Percentiles rank a stretch among this genome's conserved stretches.
Evolutionary conservation across 441 rosid genomes (phyloP).

Genomic region (Populus hybrid): DNA sequence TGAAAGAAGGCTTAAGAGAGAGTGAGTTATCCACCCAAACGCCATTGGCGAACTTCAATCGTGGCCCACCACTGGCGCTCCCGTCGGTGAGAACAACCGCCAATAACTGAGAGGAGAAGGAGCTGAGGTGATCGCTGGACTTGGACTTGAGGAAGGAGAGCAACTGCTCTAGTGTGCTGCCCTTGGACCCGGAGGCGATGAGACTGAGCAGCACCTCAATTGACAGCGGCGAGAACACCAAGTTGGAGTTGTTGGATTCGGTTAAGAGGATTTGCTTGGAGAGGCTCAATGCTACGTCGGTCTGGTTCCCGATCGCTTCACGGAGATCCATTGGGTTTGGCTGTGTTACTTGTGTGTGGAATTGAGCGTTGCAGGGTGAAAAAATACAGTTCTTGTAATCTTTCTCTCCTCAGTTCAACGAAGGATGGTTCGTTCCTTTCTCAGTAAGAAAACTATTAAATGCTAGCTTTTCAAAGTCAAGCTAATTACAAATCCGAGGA

Average conservation of each 20-base stretch:
- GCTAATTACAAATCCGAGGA: not conserved
- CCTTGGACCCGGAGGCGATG: constrained; percentile 68
- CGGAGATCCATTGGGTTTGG: constrained; percentile 49
- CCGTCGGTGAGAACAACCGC: constrained; percentile 69
- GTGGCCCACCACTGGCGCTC: constrained; percentile 57
- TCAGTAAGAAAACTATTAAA: not conserved
- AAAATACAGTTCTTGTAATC: not conserved
- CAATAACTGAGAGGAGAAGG: constrained; percentile 60
- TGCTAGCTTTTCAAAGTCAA: not conserved
- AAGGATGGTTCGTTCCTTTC: not conserved
- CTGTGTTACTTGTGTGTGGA: not conserved
- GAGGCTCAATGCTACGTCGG: constrained; percentile 45
- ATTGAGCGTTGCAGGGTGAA: not conserved
- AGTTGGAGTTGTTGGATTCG: constrained; percentile 44
- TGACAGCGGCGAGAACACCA: constrained; percentile 78
- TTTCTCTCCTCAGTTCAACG: not conserved
- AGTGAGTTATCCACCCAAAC: constrained; percentile 71
- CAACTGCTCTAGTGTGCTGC: constrained; percentile 62
- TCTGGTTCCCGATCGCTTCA: constrained; percentile 49
- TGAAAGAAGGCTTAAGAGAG: constrained; percentile 55
- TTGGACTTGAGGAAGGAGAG: constrained; percentile 68
- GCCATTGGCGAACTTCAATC: constrained; percentile 57
- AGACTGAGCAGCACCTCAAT: constrained; percentile 66
- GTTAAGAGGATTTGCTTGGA: constrained; percentile 38
- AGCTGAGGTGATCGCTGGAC: constrained; percentile 49